Conservation (phyloP, 2,329 filamentous ascomycete species). For the Pyrenochaeta sp. region DNA sequence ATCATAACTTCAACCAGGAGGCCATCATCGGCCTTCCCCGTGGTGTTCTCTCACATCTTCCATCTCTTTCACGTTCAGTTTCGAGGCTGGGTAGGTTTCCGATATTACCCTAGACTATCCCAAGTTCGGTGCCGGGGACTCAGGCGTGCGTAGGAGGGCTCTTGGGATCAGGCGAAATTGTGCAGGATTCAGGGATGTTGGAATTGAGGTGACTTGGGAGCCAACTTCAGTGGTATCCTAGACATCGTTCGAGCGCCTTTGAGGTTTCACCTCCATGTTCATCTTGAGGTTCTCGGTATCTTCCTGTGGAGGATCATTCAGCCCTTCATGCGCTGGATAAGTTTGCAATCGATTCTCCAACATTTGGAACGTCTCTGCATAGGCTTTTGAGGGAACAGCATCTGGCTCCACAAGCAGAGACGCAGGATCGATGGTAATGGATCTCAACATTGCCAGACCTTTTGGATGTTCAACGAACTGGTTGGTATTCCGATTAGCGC, state of each 20-base stretch:
- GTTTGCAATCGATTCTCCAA: constrained; percentile 30
- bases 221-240: too few relatives aligned
- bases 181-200: neutral
- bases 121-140: too few relatives aligned
- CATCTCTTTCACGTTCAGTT: too few relatives aligned
- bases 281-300: constrained; percentile 6
- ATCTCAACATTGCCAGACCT: constrained; percentile 14
- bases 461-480: constrained; percentile 28
- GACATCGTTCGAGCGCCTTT: constrained; percentile 1
- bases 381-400: constrained; percentile 38
- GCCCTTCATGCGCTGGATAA: constrained; percentile 25
- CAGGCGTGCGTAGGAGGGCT: neutral
- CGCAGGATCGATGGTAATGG: constrained; percentile 28
- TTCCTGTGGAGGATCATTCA: constrained; percentile 2
- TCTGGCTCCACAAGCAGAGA: constrained; percentile 35
- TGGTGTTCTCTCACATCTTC: too few relatives aligned
- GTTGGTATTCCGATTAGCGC: too few relatives aligned
- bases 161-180: neutral
- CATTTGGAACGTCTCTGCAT: constrained; percentile 37
- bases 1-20: too few relatives aligned
- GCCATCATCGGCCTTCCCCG: too few relatives aligned
- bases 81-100: too few relatives aligned
- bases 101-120: too few relatives aligned
- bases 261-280: constrained; percentile 5
- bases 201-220: neutral